Percentiles rank a stretch among this genome's conserved stretches.
Evolutionary conservation across 139 green algal species (phyloP).

Genomic region (Spirogloea muscicola): DNA sequence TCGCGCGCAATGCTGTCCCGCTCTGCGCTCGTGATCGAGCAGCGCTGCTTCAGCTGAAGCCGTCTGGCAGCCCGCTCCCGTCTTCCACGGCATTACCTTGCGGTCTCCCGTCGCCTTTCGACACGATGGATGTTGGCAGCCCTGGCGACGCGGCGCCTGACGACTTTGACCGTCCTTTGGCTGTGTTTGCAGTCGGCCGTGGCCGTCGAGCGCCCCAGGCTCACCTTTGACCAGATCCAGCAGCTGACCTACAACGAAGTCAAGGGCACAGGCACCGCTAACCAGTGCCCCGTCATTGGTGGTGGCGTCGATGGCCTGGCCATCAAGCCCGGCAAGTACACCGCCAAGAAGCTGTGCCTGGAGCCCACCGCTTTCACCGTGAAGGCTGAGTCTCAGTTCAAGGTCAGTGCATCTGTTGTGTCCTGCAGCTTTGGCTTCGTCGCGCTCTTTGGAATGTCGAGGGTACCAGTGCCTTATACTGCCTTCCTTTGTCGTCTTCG

Average conservation of each 20-base stretch:
- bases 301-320: constrained; percentile 33
- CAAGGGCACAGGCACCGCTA: constrained; percentile 95
- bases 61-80: no score
- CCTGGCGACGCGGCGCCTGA: not conserved
- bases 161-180: not conserved
- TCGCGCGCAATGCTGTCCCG: no score
- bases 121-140: not conserved
- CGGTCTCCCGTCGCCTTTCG: not conserved
- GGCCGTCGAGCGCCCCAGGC: constrained; percentile 52
- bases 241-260: constrained; percentile 97
- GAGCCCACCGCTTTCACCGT: constrained; percentile 85
- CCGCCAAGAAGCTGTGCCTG: constrained; percentile 93
- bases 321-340: constrained; percentile 75
- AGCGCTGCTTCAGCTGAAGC: no score
- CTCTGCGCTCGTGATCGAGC: no score
- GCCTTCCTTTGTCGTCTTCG: no score
- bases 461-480: no score
- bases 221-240: constrained; percentile 95
- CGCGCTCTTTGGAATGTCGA: not conserved
- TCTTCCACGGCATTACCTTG: no score
- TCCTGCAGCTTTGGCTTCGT: no score
- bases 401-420: not conserved
- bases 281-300: constrained; percentile 93
- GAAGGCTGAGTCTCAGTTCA: constrained; percentile 55
- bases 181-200: constrained; percentile 52